These are phyloP conservation scores for Lactifluus volemus DNA, from an alignment of 768 basidiomycete species.

Conservation along the genomic window DNA sequence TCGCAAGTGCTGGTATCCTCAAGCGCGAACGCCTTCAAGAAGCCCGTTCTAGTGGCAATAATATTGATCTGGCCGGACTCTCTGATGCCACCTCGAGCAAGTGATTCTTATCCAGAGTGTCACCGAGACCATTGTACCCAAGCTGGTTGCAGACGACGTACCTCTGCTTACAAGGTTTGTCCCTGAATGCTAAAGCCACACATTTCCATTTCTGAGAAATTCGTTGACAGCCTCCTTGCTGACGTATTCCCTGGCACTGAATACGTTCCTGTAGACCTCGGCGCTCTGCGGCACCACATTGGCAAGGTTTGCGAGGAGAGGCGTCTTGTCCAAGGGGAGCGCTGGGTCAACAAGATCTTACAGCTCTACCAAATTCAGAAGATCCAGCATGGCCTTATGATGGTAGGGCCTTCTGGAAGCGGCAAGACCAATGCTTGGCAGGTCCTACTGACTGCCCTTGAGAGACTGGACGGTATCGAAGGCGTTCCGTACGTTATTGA, in stretches of 20 bases:
- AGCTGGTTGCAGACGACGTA: constrained; percentile 95
- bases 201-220: constrained; percentile 10
- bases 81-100: constrained; percentile 77
- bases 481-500: constrained; percentile 96
- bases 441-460: constrained; percentile 82
- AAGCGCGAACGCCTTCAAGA: constrained; percentile 80
- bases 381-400: constrained; percentile 99
- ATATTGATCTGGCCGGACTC: constrained; percentile 40
- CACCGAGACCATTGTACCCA: constrained; percentile 96
- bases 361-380: constrained; percentile 99
- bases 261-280: constrained; percentile 82
- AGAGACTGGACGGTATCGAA: constrained; percentile 85
- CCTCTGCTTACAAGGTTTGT: constrained; percentile 82
- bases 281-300: constrained; percentile 78
- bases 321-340: constrained; percentile 76
- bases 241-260: constrained; percentile 98
- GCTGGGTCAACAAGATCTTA: constrained; percentile 91
- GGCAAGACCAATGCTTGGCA: constrained; percentile 98
- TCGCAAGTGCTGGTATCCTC: constrained; percentile 94
- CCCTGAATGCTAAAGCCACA: background rate
- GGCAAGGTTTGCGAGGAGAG: constrained; percentile 78
- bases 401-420: constrained; percentile 96
- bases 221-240: constrained; percentile 60
- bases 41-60: constrained; percentile 30
- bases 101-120: constrained; percentile 98